phyloP scores from a whole-genome alignment of 2,329 filamentous ascomycete species.

The Cadophora sp. region DNA sequence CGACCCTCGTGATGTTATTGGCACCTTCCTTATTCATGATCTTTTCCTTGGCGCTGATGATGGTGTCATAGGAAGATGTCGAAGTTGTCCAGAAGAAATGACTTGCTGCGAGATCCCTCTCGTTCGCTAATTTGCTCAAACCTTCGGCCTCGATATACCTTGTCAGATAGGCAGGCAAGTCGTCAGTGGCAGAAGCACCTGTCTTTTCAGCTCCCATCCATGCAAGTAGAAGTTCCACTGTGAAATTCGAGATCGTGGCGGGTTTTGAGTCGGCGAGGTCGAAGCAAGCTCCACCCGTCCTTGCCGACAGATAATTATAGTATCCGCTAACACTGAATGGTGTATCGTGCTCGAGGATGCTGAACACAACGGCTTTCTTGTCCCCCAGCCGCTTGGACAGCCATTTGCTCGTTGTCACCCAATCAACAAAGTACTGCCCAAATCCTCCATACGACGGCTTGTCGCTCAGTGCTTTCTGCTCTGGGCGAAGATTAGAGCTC shows the following conservation, averaged over 20 bases:
- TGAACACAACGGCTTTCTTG: constrained; percentile 32
- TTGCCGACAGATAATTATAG: constrained; percentile 31
- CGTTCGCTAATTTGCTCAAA: constrained; percentile 20
- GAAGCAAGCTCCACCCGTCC: constrained; percentile 33
- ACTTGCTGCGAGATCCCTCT: constrained; percentile 22
- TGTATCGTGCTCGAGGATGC: constrained; percentile 23
- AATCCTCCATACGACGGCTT: constrained; percentile 27
- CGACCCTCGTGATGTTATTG: constrained; percentile 21
- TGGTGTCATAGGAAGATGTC: background rate
- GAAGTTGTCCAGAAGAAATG: constrained; percentile 22
- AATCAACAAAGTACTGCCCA: constrained; percentile 29
- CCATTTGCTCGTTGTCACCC: constrained; percentile 25
- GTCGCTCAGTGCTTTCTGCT: constrained; percentile 22
- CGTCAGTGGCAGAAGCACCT: constrained; percentile 18
- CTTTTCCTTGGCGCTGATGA: background rate
- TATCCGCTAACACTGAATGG: constrained; percentile 22
- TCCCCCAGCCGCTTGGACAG: constrained; percentile 23
- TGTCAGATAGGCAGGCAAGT: constrained; percentile 23
- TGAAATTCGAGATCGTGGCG: constrained; percentile 30
- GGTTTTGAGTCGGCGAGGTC: constrained; percentile 21
- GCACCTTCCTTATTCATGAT: background rate
- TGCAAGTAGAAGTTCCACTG: constrained; percentile 31
- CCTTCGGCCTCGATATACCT: constrained; percentile 21
- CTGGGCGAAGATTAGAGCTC: constrained; percentile 25
- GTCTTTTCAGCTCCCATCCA: constrained; percentile 36